Base-by-base conservation (phyloP, 2,329 filamentous ascomycete species). In the Sporothrix variecibatus region DNA sequence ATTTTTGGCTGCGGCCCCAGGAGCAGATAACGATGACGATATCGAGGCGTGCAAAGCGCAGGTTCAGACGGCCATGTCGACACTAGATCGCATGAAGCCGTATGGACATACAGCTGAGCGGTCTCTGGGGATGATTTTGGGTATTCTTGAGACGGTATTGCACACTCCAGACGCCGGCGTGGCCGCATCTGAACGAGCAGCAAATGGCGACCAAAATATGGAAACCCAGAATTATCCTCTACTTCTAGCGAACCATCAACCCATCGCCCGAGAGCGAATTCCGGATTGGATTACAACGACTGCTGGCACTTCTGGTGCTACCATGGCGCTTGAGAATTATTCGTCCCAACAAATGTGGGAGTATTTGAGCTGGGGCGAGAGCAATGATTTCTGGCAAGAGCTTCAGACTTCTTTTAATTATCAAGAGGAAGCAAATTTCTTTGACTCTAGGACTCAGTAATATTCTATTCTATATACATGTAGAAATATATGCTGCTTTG, bases 391-490 rank as follows among this genome's bases (percentile, higher is more conserved):
- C 40, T 67, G 64, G 64, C 64, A 49, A 43, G 38, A 67, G 20
- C 38, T 67, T 12, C 23, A 67, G 8, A 43, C 38, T 12, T 67
- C 62, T 46, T 67, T 67, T 34, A 17, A 67, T 67, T 20, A 17
- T 5, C 20, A 23, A 26, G 62, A 43, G 20, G 62, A 67, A 43
- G 62, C 62, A 43, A 43, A 43, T 26, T 67, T 67, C 62, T 67
- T 67, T 34, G 62, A 46, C 38, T 15, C 15, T 67, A 43, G 62
- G 38, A 67, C 23, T 43, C 62, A 43, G 38, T 67, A n/a, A 46
- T 26, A 46, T 67, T 67, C 62, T 67, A 43, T 67, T 67, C 62
- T 67, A 43, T 67, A 67, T 67, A 46, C 38, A 46, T 67, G 38
- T 43, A 46, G 43, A 43, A n/a, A n/a, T n/a, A n/a, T n/a, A n/a